Evolutionary conservation across 164 flowering plant genomes (phyloP).

Genomic region (Annona squamosa): DNA sequence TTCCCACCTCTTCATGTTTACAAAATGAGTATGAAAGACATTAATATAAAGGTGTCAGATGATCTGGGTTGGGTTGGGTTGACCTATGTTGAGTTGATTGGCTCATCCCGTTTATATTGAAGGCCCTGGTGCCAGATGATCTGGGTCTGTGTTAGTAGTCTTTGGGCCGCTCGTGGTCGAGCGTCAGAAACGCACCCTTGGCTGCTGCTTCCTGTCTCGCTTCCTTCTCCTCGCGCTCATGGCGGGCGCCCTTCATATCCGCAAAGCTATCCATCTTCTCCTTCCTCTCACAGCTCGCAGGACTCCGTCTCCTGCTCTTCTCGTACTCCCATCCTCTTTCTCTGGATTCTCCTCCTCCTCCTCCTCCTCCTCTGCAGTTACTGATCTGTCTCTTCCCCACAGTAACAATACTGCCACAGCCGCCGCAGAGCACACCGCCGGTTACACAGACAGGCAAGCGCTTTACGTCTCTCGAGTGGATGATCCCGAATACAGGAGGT

Average conservation of each 20-base stretch:
- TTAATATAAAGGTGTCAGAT: too few relatives aligned
- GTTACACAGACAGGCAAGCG: conserved; percentile 18
- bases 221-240: not conserved
- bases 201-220: not conserved
- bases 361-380: conserved; percentile 11
- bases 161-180: not conserved
- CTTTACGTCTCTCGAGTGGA: conserved; percentile 19
- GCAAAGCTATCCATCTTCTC: conserved; percentile 25
- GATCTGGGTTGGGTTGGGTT: too few relatives aligned
- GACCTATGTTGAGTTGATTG: too few relatives aligned
- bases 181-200: not conserved
- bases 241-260: conserved; percentile 30
- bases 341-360: conserved; percentile 9
- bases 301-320: conserved; percentile 9
- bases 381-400: not conserved
- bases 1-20: too few relatives aligned
- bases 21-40: too few relatives aligned
- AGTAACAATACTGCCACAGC: not conserved
- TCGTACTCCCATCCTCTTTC: conserved; percentile 2
- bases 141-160: too few relatives aligned
- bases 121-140: too few relatives aligned
- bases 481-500: conserved; percentile 43
- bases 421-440: conserved; percentile 6
- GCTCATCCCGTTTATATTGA: too few relatives aligned
- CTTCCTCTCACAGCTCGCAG: conserved; percentile 12